Base-by-base conservation (phyloP, 1,139 yeast genomes). In the Blastobotrys petasosporus region DNA sequence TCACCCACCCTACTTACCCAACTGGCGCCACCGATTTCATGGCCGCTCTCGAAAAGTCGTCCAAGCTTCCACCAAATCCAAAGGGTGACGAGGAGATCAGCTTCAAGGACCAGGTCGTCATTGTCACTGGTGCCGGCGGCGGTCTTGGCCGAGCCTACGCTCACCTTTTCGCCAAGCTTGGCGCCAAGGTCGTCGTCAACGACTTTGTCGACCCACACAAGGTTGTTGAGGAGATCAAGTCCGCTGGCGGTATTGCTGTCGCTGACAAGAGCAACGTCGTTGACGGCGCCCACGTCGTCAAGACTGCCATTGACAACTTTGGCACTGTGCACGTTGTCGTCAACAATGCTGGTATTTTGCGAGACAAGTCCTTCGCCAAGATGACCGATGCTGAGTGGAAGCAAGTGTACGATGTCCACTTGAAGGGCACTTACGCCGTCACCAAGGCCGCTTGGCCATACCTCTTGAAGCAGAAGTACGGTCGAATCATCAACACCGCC, bases 141-240 rank as follows among this genome's bases (percentile, higher is more conserved):
- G 98, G 98, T 50, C 76, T 92, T 58, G 98, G 98, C 55, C 80
- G 83, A 63, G 86, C 90, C 52, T 94, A 92, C 67, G 95, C 97
- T 16, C 68, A 79, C 49, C 75, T 79, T 66, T 81, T 85, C 62
- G 97, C 94, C 49, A 84, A 77, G 65, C 85, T 86, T 55, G 97
- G 97, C 53, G 97, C 97, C 39, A 88, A 85, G 71, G 94, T 92
- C 53, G 95, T 92, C 40, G 94, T 92, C 40, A 92, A 92, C 63
- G 97, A 92, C 65, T 82, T 90, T 58, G 84, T 75, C 58, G 59
- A 69, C 51, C 88, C 97, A 5, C 68, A 76, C 43, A 67, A 72
- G 37, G 88, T 85, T 44, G 96, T 87, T 30, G 75, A 79, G 30
- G 95, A 87, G 66, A 85, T 92, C 62, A 80, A 75, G 64, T 57